These are phyloP conservation scores for Nemania sp. DNA, from an alignment of 2,329 filamentous ascomycete genomes.

Conservation along the genomic window DNA sequence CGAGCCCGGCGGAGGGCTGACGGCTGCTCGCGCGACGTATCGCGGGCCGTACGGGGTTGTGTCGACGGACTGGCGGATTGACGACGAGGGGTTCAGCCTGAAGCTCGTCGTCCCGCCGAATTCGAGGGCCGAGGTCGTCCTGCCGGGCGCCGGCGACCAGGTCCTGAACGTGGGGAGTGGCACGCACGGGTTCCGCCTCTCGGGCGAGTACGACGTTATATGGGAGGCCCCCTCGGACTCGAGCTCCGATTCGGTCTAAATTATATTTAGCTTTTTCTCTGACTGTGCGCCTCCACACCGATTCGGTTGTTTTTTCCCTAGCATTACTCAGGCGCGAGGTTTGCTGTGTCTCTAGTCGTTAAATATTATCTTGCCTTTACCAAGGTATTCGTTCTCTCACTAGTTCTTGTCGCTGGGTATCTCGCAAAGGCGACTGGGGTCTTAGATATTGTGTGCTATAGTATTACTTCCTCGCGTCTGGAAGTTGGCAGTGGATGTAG, in stretches of 20 bases:
- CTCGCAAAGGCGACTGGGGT: no score
- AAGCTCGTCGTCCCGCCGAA: constrained; percentile 35
- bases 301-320: no score
- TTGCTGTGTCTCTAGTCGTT: no score
- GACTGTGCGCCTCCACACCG: no score
- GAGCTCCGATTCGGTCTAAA: background rate
- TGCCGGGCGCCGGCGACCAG: constrained; percentile 26
- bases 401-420: no score
- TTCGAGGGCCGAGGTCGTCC: constrained; percentile 28
- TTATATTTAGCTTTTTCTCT: no score
- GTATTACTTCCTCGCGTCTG: background rate
- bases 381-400: background rate
- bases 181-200: constrained; percentile 26
- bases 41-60: constrained; percentile 43
- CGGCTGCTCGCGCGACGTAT: constrained; percentile 38
- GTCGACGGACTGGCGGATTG: constrained; percentile 37
- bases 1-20: constrained; percentile 45
- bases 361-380: no score
- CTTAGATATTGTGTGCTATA: background rate
- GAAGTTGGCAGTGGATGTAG: background rate
- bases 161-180: constrained; percentile 33
- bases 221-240: background rate
- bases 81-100: constrained; percentile 30
- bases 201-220: constrained; percentile 1
- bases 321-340: no score